Conservation (phyloP, 1,284 basidiomycete genomes). For the Ganoderma leucocontextum region DNA sequence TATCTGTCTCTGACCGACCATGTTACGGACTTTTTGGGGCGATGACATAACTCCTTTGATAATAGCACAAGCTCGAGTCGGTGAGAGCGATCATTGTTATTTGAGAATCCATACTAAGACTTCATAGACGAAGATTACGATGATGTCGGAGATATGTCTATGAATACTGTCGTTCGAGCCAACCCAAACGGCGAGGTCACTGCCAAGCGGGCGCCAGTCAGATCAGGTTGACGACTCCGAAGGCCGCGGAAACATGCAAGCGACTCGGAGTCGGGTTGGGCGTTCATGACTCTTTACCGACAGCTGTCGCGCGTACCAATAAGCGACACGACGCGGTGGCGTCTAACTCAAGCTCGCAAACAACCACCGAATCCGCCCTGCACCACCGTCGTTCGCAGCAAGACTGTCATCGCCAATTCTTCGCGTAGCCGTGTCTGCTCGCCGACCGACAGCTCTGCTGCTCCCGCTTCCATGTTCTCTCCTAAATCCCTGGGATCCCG, state of each 20-base stretch:
- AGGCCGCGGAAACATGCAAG: conserved; percentile 2
- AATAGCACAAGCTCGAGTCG: too few species aligned
- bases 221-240: not conserved
- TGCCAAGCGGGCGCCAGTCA: conserved; percentile 8
- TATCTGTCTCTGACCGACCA: too few species aligned
- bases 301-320: conserved; percentile 11
- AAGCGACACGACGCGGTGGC: conserved; percentile 16
- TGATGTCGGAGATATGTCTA: too few species aligned
- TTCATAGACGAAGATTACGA: too few species aligned
- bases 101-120: too few species aligned
- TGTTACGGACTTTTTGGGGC: too few species aligned
- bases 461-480: not conserved
- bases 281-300: not conserved
- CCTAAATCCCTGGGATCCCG: not conserved
- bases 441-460: not conserved
- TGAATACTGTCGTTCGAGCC: not conserved
- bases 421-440: not conserved
- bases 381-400: not conserved
- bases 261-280: not conserved
- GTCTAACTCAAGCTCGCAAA: not conserved
- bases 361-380: not conserved
- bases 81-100: too few species aligned
- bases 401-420: not conserved
- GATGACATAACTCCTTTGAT: too few species aligned
- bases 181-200: not conserved